These are phyloP conservation scores for Ailanthus altissimus DNA, from an alignment of 345 rosid genomes.

Conservation along the genomic window DNA sequence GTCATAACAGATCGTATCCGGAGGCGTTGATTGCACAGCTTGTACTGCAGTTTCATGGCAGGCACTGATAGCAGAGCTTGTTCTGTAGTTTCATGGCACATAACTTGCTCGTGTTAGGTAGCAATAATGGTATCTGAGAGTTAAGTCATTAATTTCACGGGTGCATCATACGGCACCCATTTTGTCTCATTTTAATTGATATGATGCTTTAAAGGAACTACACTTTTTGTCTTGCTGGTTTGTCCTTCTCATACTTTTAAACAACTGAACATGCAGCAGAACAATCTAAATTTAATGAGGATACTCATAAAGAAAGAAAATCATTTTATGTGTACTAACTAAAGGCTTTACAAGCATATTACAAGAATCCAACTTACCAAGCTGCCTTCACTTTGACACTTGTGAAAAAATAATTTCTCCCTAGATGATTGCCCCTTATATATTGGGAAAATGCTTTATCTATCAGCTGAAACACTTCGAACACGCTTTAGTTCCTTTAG, in stretches of 20 bases:
- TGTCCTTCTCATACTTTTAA: not conserved
- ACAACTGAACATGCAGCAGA: not conserved
- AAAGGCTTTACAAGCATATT: not conserved
- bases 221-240: not conserved
- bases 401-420: not conserved
- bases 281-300: not conserved
- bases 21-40: not conserved
- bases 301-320: not conserved
- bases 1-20: not conserved
- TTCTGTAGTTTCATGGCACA: not conserved
- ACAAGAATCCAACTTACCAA: not conserved
- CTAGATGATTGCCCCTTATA: not conserved
- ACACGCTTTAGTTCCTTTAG: not conserved
- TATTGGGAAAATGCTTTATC: not conserved
- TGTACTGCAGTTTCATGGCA: too few species aligned
- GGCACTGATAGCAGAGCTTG: not conserved
- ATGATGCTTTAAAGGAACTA: not conserved
- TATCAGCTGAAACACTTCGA: not conserved
- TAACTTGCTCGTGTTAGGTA: not conserved
- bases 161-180: not conserved
- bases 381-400: not conserved
- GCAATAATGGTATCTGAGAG: not conserved
- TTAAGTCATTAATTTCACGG: not conserved
- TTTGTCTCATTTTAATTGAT: not conserved
- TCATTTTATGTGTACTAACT: not conserved